Base-by-base conservation (phyloP, 257 asterid species). In the Mentha longifolia region DNA sequence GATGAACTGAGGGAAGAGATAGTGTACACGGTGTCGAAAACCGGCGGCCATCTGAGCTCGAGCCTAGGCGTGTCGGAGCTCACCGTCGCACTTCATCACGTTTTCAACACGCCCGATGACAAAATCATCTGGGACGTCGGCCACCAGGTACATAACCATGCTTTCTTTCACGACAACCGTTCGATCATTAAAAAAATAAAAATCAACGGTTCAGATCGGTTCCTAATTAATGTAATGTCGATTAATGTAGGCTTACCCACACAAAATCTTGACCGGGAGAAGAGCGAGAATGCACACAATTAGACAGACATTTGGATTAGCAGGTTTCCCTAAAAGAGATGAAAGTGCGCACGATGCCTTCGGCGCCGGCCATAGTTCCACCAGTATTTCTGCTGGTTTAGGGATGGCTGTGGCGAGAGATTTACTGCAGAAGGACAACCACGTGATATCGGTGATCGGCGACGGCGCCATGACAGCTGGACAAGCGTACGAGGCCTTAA, bases 391-490 rank as follows among this genome's bases (percentile, higher is more conserved):
- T 0, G 95, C 95, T 0, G 96, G 88, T 33, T 74, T 89, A 41
- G 96, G 96, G 67, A 89, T 89, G 96, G 96, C 90, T 0, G 92
- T 89, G 10, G 96, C 80, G 37, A 73, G 96, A n/a, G 96, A 87
- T 75, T 55, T 89, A 16, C 10, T 80, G 1, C 89, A 89, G 30
- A 87, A 87, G 78, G 58, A 68, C 47, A 89, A 87, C 74, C 91
- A 84, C 28, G 90, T 89, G 3, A 78, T 89, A 50, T 76, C 95
- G 0, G 95, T 89, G 30, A 89, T 89, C 17, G 96, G 96, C 17
- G 96, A 89, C 65, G 96, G 96, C 52, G 92, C 95, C 74, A 87
- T 89, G 96, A 89, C 96, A 3, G 95, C 92, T 0, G 96, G 96
- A 25, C 96, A 89, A 30, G 96, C 96, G 0, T 89, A 80, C n/a